These are phyloP conservation scores for Debaryomyces prosopidis DNA, from an alignment of 805 yeast genomes.

Conservation along the genomic window DNA sequence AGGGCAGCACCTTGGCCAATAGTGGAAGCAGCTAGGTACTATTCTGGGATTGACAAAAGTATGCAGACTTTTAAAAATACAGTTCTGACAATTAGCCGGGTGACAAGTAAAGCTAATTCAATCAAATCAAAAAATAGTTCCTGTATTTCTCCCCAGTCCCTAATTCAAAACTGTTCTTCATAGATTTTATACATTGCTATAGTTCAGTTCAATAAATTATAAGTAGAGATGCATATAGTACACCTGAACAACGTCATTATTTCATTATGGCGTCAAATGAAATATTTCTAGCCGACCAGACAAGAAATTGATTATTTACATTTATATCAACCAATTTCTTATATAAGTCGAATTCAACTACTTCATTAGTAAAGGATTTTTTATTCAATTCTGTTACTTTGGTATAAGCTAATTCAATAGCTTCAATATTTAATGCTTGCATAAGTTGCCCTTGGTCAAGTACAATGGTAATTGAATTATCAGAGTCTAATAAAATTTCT, in stretches of 20 bases:
- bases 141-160: neutral
- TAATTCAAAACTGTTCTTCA: neutral
- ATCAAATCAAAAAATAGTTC: constrained; percentile 3
- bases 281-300: constrained; percentile 9
- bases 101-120: constrained; percentile 13
- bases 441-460: constrained; percentile 14
- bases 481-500: constrained; percentile 5
- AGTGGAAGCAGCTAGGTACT: constrained; percentile 50
- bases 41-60: constrained; percentile 68
- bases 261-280: neutral
- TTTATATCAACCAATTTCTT: constrained; percentile 5
- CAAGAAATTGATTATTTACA: constrained; percentile 1
- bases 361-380: neutral
- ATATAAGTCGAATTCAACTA: constrained; percentile 7
- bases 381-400: constrained; percentile 1
- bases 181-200: no score
- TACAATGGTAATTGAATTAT: constrained; percentile 13
- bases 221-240: no score
- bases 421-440: constrained; percentile 9
- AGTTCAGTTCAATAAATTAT: no score
- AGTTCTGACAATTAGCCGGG: constrained; percentile 5
- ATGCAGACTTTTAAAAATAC: constrained; percentile 29
- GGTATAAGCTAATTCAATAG: constrained; percentile 17
- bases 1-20: constrained; percentile 74
- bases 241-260: neutral